Conservation (phyloP, 208 protist species). For the Phytomonas serpens region DNA sequence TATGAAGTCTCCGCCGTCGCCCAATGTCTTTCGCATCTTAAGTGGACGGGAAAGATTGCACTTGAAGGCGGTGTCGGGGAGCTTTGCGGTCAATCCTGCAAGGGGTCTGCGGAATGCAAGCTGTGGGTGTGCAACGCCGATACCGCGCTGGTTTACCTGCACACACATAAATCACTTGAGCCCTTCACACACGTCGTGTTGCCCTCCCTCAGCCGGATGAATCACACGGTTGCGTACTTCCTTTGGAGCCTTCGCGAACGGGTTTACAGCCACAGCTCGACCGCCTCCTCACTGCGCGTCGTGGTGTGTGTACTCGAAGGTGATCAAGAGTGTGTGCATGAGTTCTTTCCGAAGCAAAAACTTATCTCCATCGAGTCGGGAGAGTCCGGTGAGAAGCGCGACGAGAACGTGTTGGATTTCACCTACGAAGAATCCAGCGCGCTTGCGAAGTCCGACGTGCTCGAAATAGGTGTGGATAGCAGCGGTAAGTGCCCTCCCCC, state of each 20-base stretch:
- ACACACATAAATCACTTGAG: slow-evolving; percentile 40
- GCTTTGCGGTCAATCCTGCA: slow-evolving; percentile 54
- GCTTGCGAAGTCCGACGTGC: slow-evolving; percentile 53
- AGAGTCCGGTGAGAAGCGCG: background rate
- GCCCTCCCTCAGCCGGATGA: slow-evolving; percentile 47
- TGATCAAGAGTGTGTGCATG: slow-evolving; percentile 22
- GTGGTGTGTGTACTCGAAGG: slow-evolving; percentile 31
- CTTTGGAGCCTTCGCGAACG: slow-evolving; percentile 56
- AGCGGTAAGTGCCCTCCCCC: slow-evolving; percentile 46
- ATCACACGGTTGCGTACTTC: slow-evolving; percentile 56
- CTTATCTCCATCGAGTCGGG: slow-evolving; percentile 17
- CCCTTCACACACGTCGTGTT: slow-evolving; percentile 84
- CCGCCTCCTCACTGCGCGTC: slow-evolving; percentile 29
- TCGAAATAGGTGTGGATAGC: slow-evolving; percentile 57
- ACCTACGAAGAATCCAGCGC: slow-evolving; percentile 73
- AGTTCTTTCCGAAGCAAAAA: slow-evolving; percentile 37
- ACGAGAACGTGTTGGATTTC: slow-evolving; percentile 29
- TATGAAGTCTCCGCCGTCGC: slow-evolving; percentile 56
- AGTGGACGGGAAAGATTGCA: slow-evolving; percentile 13
- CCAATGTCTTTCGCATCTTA: slow-evolving; percentile 21
- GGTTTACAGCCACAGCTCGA: slow-evolving; percentile 38
- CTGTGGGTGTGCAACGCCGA: slow-evolving; percentile 81
- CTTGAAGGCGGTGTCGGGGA: slow-evolving; percentile 28
- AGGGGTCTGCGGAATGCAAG: slow-evolving; percentile 22
- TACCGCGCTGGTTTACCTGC: slow-evolving; percentile 65